A percentile compares a stretch with the other conserved stretches of the same genome.
These are phyloP conservation scores for Tuber calosporum DNA, from an alignment of 495 filamentous ascomycete genomes.

Conservation along the genomic window DNA sequence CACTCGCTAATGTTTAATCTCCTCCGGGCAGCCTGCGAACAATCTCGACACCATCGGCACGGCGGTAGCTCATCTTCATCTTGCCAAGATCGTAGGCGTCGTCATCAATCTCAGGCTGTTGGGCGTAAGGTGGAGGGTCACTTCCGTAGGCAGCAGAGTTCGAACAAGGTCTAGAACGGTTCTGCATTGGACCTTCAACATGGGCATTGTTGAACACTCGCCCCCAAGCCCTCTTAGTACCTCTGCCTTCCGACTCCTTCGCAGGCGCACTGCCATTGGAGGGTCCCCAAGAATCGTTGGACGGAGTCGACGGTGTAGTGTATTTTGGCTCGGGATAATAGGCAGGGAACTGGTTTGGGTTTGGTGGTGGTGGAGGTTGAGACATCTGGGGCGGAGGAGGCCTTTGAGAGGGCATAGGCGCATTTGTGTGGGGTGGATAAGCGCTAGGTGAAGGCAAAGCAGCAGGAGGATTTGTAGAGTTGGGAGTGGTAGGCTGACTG, in stretches of 20 bases:
- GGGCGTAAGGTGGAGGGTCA: slow-evolving; percentile 27
- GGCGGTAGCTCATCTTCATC: slow-evolving; percentile 40
- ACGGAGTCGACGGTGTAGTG: slow-evolving; percentile 19
- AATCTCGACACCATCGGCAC: slow-evolving; percentile 42
- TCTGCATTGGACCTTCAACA: slow-evolving; percentile 36
- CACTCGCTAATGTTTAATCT: slow-evolving; percentile 15
- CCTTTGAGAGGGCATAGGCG: slow-evolving; percentile 24
- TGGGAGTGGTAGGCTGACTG: slow-evolving; percentile 36
- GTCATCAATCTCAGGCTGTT: slow-evolving; percentile 29
- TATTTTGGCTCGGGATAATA: slow-evolving; percentile 39
- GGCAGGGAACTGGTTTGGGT: slow-evolving; percentile 35
- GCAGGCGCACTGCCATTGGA: slow-evolving; percentile 10
- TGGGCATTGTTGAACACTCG: slow-evolving; percentile 40
- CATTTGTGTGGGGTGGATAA: slow-evolving; percentile 24
- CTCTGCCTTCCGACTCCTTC: slow-evolving; percentile 26
- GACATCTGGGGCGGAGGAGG: slow-evolving; percentile 27
- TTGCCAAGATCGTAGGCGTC: slow-evolving; percentile 40
- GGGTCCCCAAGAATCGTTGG: slow-evolving; percentile 26
- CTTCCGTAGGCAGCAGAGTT: slow-evolving; percentile 37
- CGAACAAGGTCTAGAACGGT: slow-evolving; percentile 34
- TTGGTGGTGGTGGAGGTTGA: slow-evolving; percentile 31
- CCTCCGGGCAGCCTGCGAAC: slow-evolving; percentile 37
- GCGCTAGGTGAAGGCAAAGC: slow-evolving; percentile 30
- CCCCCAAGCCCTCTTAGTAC: slow-evolving; percentile 40
- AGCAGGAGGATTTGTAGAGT: slow-evolving; percentile 30